These are phyloP conservation scores for Usnea hakonensis DNA, from an alignment of 495 filamentous ascomycete species.

Conservation along the genomic window DNA sequence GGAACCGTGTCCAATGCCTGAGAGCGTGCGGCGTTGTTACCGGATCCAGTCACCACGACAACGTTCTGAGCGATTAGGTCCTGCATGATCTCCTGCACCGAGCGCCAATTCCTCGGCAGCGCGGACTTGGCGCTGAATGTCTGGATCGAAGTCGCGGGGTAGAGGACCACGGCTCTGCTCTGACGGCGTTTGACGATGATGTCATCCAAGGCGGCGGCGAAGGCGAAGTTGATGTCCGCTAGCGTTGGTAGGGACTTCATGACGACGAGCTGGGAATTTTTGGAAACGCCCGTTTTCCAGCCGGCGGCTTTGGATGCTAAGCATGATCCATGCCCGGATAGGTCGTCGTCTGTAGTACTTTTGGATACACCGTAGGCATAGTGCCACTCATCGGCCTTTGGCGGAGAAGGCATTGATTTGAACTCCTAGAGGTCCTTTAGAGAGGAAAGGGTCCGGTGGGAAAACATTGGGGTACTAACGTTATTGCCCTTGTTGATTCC, in stretches of 20 bases:
- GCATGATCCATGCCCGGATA: background rate
- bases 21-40: background rate
- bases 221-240: background rate
- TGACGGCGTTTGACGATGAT: background rate
- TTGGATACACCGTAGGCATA: background rate
- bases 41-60: background rate
- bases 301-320: constrained; percentile 10
- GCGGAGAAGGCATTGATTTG: constrained; percentile 4
- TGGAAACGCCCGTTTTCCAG: background rate
- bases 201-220: constrained; percentile 1
- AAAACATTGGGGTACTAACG: background rate
- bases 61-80: background rate
- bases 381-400: background rate
- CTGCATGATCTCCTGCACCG: background rate
- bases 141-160: background rate
- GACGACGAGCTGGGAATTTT: background rate
- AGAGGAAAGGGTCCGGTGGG: background rate
- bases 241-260: background rate
- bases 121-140: no score
- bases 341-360: background rate
- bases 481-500: background rate
- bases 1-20: background rate
- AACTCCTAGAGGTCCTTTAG: background rate
- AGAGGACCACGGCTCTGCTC: constrained; percentile 1
- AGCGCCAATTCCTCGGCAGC: background rate